These are phyloP conservation scores for Mallotus nudiflorus DNA, from an alignment of 345 rosid species.

Conservation along the genomic window DNA sequence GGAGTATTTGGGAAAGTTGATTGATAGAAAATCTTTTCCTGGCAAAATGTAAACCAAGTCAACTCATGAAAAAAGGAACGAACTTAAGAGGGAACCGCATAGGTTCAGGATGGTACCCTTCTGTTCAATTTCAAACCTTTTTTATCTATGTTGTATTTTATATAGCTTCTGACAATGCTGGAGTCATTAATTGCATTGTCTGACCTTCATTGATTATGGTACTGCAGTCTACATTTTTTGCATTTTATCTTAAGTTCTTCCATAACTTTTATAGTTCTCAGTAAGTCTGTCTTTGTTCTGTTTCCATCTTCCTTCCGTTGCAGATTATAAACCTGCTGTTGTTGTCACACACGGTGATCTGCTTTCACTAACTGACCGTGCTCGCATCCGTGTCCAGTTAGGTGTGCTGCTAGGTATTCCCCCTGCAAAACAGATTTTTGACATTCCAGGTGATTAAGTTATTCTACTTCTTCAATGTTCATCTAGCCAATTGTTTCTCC, in stretches of 20 bases:
- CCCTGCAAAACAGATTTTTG: constrained; percentile 69
- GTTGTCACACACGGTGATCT: constrained; percentile 83
- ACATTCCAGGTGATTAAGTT: constrained; percentile 75
- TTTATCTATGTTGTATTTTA: neutral
- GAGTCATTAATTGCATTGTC: neutral
- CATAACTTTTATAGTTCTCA: neutral
- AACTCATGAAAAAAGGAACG: neutral
- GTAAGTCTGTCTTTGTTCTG: neutral
- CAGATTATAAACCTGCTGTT: constrained; percentile 87
- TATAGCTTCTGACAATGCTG: neutral
- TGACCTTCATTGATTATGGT: neutral
- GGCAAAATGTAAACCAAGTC: neutral
- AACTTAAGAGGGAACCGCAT: neutral
- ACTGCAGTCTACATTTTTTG: neutral
- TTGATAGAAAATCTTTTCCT: neutral
- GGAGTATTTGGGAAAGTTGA: neutral
- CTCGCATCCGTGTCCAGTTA: constrained; percentile 45
- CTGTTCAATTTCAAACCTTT: no score
- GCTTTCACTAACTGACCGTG: constrained; percentile 56
- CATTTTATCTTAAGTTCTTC: neutral
- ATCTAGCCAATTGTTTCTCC: neutral
- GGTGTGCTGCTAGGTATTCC: constrained; percentile 76
- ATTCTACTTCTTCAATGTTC: neutral
- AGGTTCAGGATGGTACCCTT: neutral
- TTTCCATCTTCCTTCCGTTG: constrained; percentile 1